These are phyloP conservation scores for Candida hungchunana DNA, from an alignment of 805 yeast species.

Conservation along the genomic window DNA sequence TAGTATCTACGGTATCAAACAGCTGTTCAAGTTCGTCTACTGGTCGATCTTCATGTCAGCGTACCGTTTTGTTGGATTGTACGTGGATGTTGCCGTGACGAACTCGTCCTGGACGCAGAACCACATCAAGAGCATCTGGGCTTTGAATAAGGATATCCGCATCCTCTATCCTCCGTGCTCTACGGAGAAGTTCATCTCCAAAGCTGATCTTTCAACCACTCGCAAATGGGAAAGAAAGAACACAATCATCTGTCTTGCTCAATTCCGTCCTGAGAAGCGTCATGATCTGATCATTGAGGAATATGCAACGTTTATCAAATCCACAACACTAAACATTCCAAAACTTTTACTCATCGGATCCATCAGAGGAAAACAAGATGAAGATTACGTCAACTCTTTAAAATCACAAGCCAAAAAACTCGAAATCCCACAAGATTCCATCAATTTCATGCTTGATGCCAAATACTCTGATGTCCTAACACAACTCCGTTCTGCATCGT, in stretches of 20 bases:
- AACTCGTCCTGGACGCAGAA: constrained; percentile 91
- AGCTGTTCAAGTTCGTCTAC: constrained; percentile 49
- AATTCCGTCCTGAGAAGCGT: constrained; percentile 93
- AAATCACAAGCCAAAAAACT: constrained; percentile 39
- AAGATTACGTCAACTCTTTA: constrained; percentile 49
- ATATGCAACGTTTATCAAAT: constrained; percentile 49
- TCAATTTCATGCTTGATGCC: constrained; percentile 67
- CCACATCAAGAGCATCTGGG: constrained; percentile 70
- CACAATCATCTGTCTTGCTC: constrained; percentile 57
- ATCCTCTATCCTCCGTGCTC: constrained; percentile 90
- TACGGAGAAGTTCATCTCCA: constrained; percentile 45
- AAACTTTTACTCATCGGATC: constrained; percentile 78
- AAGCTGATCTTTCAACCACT: constrained; percentile 15
- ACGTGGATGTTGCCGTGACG: constrained; percentile 60
- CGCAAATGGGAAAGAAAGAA: constrained; percentile 30
- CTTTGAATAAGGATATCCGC: constrained; percentile 35
- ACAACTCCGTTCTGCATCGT: constrained; percentile 51
- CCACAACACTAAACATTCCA: constrained; percentile 32
- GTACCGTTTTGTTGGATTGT: constrained; percentile 65
- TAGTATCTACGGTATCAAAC: constrained; percentile 21
- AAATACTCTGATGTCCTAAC: constrained; percentile 58
- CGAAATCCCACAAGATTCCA: constrained; percentile 36
- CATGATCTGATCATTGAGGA: constrained; percentile 67
- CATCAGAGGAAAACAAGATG: constrained; percentile 67
- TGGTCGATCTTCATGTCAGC: constrained; percentile 65